These are phyloP conservation scores for Colletotrichum sojae DNA, from an alignment of 2,329 filamentous ascomycete genomes.

Conservation along the genomic window DNA sequence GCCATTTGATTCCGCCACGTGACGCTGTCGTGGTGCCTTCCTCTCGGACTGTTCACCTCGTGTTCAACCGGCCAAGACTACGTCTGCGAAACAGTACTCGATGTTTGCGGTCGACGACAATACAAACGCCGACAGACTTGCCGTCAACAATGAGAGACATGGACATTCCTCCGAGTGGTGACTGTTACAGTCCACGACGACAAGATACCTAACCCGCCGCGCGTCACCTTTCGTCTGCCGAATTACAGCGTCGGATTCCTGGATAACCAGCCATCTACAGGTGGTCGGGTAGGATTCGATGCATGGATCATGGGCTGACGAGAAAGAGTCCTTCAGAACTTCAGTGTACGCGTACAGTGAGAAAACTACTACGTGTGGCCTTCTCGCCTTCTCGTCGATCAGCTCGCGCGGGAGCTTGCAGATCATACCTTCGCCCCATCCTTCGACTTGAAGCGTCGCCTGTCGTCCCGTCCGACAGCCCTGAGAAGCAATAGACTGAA, in stretches of 20 bases:
- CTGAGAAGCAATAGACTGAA: too few species aligned
- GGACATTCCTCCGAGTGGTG: not conserved
- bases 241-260: not conserved
- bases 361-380: not conserved
- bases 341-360: not conserved
- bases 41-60: not conserved
- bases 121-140: not conserved
- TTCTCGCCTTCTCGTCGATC: not conserved
- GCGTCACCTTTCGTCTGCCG: not conserved
- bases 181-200: too few species aligned
- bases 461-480: not conserved
- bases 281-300: not conserved
- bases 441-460: not conserved
- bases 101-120: not conserved
- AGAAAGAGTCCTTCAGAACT: not conserved
- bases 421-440: conserved; percentile 23
- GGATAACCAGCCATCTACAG: not conserved
- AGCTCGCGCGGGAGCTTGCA: conserved; percentile 1
- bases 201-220: not conserved
- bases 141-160: not conserved
- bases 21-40: not conserved
- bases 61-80: conserved; percentile 13
- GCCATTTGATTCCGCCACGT: not conserved
- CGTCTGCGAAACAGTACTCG: too few species aligned
- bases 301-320: not conserved